Evolutionary conservation across 2,329 filamentous ascomycete species (phyloP), one percentile per base, ranked within the genome.

Genomic region (Alternaria arbusti): DNA sequence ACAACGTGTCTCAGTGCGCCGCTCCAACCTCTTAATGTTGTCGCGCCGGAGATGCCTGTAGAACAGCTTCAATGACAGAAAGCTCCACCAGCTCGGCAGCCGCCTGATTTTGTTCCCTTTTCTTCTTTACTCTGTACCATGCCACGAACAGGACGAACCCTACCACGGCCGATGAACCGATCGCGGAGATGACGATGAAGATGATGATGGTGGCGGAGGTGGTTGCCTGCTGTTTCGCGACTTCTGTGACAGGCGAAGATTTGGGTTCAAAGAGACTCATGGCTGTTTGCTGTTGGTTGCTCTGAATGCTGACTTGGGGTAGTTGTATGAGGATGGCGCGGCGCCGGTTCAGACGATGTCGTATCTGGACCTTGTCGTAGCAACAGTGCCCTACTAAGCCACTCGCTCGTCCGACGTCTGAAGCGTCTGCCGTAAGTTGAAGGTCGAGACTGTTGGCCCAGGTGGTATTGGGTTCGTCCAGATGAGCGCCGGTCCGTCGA

Each of bases 401-500:
- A 54, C 22, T 11, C 22, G 32, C 6, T 61, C 30, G 1, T 43
- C 23, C 3, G 25, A 26, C 12, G 4, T 28, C 9, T 43, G 55
- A n/a, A 32, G 36, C 11, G 9, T 28, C 40, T 62, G 49, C 12
- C 28, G 56, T 25, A 67, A 17, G 28, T 69, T 65, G 59, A 55
- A 60, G 4, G 54, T 63, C n/a, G 61, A 67, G 8, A 55, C 28
- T 5, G 44, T 54, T 8, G 58, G 57, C 4, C 54, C 60, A 40
- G 59, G 44, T 10, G 66, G 67, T 26, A 65, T 22, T 8, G 59
- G 44, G n/a, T 68, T 61, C 6, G 36, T 52, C 67, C 64, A 70
- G 36, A 67, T 60, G 40, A 69, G 56, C 9, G 60, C 28, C 4
- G 66, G 61, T 2, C 62, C 60, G 17, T 65, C 43, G n/a, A 69